Conservation (phyloP, 176 grass and related monocot genomes). For the Zizania latifolia region DNA sequence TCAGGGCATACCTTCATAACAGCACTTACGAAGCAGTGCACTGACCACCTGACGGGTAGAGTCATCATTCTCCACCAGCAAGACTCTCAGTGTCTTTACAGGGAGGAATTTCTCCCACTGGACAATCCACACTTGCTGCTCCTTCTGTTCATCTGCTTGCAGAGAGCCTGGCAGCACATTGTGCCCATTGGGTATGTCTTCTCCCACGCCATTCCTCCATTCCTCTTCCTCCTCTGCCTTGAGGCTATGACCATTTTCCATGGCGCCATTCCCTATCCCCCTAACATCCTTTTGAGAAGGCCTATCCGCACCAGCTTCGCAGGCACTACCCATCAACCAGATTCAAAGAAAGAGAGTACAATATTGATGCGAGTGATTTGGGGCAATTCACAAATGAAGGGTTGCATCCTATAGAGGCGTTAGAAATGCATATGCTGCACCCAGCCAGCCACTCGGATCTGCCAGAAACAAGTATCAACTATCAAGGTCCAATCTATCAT, state of each 20-base stretch:
- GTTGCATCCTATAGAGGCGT: constrained; percentile 33
- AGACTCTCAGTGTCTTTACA: constrained; percentile 56
- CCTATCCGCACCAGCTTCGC: constrained; percentile 30
- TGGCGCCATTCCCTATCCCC: constrained; percentile 9
- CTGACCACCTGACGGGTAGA: constrained; percentile 79
- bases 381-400: not conserved
- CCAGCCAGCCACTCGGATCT: constrained; percentile 30
- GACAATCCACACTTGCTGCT: constrained; percentile 40
- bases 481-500: not conserved
- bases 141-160: constrained; percentile 37
- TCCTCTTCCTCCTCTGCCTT: constrained; percentile 31
- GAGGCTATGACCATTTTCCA: constrained; percentile 33
- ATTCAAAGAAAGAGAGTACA: constrained; percentile 29
- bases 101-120: constrained; percentile 84
- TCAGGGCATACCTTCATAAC: constrained; percentile 70
- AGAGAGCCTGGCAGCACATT: not conserved
- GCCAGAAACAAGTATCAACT: constrained; percentile 3
- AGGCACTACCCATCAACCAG: constrained; percentile 52
- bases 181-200: constrained; percentile 26
- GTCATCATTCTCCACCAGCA: constrained; percentile 82
- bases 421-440: constrained; percentile 29
- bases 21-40: constrained; percentile 76
- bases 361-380: constrained; percentile 4
- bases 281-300: constrained; percentile 22
- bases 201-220: constrained; percentile 32